Base-by-base conservation (phyloP, 2,329 filamentous ascomycete genomes). In the Scedosporium aurantiacum region DNA sequence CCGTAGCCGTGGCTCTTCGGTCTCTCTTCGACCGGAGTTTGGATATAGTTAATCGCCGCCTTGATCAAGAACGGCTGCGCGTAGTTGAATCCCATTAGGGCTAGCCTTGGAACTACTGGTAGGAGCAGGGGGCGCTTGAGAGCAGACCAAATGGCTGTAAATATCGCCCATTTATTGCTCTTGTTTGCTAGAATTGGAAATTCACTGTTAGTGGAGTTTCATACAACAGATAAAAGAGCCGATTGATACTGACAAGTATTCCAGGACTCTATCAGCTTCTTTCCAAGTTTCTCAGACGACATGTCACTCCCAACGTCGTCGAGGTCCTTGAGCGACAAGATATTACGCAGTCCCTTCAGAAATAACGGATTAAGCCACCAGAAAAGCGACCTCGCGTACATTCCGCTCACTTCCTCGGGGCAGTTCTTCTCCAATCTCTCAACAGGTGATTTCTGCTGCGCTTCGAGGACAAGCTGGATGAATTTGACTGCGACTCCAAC, bases 291-390 rank as follows among this genome's bases (percentile, higher is more conserved):
- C 8, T 47, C 43, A 5, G 43, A 47, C 5, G 8, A 21, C 43
- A 47, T 47, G 43, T 47, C 43, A 61, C 16, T 41, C 47, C 67
- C 66, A 4, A 68, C 25, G 1, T 47, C 47, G 50, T 64, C 62
- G 1, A 65, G 60, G 28, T 64, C 61, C 12, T 63, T 43, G 32
- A 65, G 21, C 2, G 63, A 61, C 5, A 68, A 61, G 23, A 43
- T 23, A 4, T 37, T 41, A 28, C 52, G 43, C 43, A 67, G 67
- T 5, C 70, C 70, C 10, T 62, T 63, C 8, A 63, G 47, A 60
- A 74, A 69, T 1, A 72, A 60, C 5, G 64, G 57, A 50, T 71
- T 72, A 25, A 73, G 56, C 72, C 72, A 74, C 70, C 69, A 71
- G 52, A 73, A 70, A 12, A 73, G 61, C 21, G 43, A 47, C 43